Evolutionary conservation across 2,329 filamentous ascomycete species (phyloP).

Genomic region (Fonsecaea nubica): DNA sequence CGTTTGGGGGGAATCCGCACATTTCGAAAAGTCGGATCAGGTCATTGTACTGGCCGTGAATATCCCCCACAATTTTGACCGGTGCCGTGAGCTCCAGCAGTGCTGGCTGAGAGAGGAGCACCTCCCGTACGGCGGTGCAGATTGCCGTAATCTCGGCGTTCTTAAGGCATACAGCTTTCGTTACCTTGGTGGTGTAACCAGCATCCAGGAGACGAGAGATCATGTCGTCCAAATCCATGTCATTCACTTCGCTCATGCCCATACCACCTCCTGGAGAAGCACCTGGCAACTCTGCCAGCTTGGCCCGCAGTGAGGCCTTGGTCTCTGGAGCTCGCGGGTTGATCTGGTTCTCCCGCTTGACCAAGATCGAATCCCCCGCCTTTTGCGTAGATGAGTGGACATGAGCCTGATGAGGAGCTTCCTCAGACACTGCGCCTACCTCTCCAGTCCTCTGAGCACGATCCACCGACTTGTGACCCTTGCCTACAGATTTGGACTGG

Average conservation of each 20-base stretch:
- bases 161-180: conserved; percentile 95
- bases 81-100: conserved; percentile 90
- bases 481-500: conserved; percentile 74
- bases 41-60: conserved; percentile 96
- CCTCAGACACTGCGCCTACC: conserved; percentile 92
- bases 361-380: conserved; percentile 86
- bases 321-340: conserved; percentile 65
- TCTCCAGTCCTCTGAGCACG: conserved; percentile 86
- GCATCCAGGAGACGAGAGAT: conserved; percentile 94
- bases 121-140: conserved; percentile 84
- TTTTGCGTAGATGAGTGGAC: conserved; percentile 66
- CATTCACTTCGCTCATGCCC: conserved; percentile 88
- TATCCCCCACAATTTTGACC: conserved; percentile 96
- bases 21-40: conserved; percentile 97
- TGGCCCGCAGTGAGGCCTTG: conserved; percentile 45
- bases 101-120: conserved; percentile 89
- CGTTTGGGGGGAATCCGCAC: conserved; percentile 91
- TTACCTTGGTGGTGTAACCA: conserved; percentile 94
- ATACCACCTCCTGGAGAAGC: conserved; percentile 64
- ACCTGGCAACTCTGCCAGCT: conserved; percentile 44
- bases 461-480: conserved; percentile 77
- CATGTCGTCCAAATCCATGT: conserved; percentile 94
- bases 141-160: conserved; percentile 97
- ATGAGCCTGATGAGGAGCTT: conserved; percentile 73
- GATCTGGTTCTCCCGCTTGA: conserved; percentile 75